Evolutionary conservation across 805 yeast species (phyloP).

Genomic region (Ogataea methanolica): DNA sequence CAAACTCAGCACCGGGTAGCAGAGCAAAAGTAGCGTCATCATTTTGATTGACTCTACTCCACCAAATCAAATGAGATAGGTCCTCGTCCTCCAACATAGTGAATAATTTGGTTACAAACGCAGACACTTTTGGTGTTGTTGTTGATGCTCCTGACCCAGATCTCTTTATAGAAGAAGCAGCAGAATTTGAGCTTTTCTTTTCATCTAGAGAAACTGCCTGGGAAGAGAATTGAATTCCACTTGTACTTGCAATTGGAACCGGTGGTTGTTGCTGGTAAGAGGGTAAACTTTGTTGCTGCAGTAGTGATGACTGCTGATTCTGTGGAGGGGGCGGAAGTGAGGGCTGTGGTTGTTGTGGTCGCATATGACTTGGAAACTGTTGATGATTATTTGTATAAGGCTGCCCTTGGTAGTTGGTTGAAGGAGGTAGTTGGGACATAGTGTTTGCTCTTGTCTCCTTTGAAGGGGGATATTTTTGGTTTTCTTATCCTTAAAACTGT

Average conservation of each 20-base stretch:
- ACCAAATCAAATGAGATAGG: conserved; percentile 57
- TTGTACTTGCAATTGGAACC: not conserved
- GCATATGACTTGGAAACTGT: not conserved
- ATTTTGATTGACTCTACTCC: conserved; percentile 44
- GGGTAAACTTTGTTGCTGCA: not conserved
- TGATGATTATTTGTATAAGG: not conserved
- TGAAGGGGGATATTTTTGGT: too few relatives aligned
- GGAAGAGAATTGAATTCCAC: too few relatives aligned
- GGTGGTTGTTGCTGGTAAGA: not conserved
- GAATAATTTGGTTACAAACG: conserved; percentile 61
- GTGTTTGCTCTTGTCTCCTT: too few relatives aligned
- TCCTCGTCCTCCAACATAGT: conserved; percentile 55
- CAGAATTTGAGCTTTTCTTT: not conserved
- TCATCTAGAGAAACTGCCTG: too few relatives aligned
- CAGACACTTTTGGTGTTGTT: conserved; percentile 40
- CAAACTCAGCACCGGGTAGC: conserved; percentile 61
- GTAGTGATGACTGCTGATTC: not conserved
- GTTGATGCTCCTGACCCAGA: not conserved
- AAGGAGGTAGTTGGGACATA: conserved; percentile 1
- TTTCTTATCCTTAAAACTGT: too few relatives aligned
- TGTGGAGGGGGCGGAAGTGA: not conserved
- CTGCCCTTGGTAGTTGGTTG: conserved; percentile 2
- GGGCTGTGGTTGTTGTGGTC: conserved; percentile 2
- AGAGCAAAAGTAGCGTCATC: conserved; percentile 55
- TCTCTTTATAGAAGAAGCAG: not conserved